phyloP scores from a whole-genome alignment of 1,284 basidiomycete genomes.

The Apiotrichum porosum region DNA sequence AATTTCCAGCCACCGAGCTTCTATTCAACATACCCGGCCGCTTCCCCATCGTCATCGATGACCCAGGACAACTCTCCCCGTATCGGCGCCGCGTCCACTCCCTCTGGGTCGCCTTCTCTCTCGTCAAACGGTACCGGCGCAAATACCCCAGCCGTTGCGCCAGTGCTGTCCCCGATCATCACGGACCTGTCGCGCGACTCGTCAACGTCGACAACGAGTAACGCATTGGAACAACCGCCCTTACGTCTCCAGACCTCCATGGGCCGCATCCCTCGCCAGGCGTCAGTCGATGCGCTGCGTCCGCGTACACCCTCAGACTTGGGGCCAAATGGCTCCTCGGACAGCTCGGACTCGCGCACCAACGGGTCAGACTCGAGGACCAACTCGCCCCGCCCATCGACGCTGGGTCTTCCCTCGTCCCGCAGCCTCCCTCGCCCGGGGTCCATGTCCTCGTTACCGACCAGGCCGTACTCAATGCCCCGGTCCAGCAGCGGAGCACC shows the following conservation, averaged over 20 bases:
- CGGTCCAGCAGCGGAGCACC: constrained; percentile 5
- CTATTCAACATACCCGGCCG: constrained; percentile 33
- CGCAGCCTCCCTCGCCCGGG: not conserved
- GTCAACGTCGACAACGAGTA: too few species aligned
- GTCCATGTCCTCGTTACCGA: not conserved
- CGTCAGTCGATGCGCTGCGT: too few species aligned
- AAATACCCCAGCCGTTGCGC: constrained; percentile 15
- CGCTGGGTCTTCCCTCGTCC: not conserved
- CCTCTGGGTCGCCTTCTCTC: constrained; percentile 25
- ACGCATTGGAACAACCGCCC: too few species aligned
- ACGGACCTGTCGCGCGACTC: too few species aligned
- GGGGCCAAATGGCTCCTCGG: too few species aligned
- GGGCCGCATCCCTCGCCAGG: too few species aligned
- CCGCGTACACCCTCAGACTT: too few species aligned
- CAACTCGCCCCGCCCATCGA: constrained; percentile 10
- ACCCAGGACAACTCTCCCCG: constrained; percentile 29
- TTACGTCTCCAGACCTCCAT: too few species aligned
- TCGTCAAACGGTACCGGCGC: constrained; percentile 21
- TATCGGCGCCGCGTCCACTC: constrained; percentile 9
- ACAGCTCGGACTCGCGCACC: constrained; percentile 5
- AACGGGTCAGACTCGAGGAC: constrained; percentile 6
- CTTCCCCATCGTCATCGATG: constrained; percentile 24
- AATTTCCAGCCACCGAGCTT: constrained; percentile 29
- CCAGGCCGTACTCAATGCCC: not conserved
- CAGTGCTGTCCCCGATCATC: too few species aligned